Base-by-base conservation (phyloP, 2,329 filamentous ascomycete genomes). In the Trichophyton simii region DNA sequence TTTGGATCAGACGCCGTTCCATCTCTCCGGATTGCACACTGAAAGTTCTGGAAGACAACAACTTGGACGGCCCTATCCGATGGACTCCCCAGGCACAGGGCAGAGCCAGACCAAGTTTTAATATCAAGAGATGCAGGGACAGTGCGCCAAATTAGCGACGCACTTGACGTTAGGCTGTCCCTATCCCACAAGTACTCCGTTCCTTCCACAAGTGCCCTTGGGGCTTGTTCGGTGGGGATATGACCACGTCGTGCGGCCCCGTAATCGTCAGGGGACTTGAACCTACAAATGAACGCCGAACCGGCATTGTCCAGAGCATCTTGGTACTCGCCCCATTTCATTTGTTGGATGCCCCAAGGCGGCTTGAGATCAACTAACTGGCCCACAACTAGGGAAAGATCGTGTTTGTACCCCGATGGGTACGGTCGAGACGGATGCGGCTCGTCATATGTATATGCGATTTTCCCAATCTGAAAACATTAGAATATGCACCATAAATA, bases 121-220 rank as follows among this genome's bases (percentile, higher is more conserved):
- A 58, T 8, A 22, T 50, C 11, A 13, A 50, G 52, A 11, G 28
- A 15, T 18, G 50, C 38, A 22, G 59, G 22, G 15, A 57, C 25
- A n/a, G 59, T 63, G 4, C 46, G 34, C 58, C 58, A 62, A 6
- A 62, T 48, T 28, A 62, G 57, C n/a, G 61, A 41, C 11, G 57
- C 60, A n/a, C 36, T 31, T 38, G 25, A 59, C 34, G 34, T 42
- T 34, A 48, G 2, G 31, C 25, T 54, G 52, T 38, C 34, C 9
- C 7, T 13, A 11, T 57, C 54, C 54, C 63, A 64, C 13, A 64
- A 58, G 48, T 64, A 64, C 42, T 59, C 58, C 6, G 63, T 50
- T n/a, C 63, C 63, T 44, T 58, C 25, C 15, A 46, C 18, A 36
- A 57, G 11, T 8, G 36, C 54, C 6, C 13, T 34, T 34, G 25